Evolutionary conservation across 805 yeast genomes (phyloP).

Genomic region (Pichia kluyveri): DNA sequence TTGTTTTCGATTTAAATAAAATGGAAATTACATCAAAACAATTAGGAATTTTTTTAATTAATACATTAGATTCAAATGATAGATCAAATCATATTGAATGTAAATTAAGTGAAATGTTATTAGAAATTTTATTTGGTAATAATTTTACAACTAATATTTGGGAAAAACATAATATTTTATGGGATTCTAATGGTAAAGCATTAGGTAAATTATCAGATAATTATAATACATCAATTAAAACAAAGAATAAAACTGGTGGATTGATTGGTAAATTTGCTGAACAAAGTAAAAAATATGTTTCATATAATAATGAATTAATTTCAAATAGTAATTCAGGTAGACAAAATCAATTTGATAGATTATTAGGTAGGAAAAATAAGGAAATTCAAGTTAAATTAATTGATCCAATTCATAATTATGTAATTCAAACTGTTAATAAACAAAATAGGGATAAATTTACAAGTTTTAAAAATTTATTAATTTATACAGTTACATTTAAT

Average conservation of each 20-base stretch:
- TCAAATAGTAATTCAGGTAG: constrained; percentile 13
- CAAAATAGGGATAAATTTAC: constrained; percentile 30
- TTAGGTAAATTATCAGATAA: constrained; percentile 32
- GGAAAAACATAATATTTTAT: constrained; percentile 33
- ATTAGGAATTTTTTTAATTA: constrained; percentile 40
- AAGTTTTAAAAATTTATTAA: constrained; percentile 29
- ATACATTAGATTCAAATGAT: constrained; percentile 40
- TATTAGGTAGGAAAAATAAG: constrained; percentile 39
- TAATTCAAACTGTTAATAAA: constrained; percentile 32
- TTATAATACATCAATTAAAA: constrained; percentile 28
- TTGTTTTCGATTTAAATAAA: constrained; percentile 31
- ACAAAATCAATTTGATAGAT: constrained; percentile 30
- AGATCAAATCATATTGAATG: constrained; percentile 42
- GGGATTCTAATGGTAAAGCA: constrained; percentile 38
- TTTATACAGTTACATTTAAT: constrained; percentile 45
- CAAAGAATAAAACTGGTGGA: constrained; percentile 35
- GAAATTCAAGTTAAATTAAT: constrained; percentile 35
- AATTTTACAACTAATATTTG: constrained; percentile 27
- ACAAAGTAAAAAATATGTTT: constrained; percentile 26
- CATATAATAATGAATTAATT: constrained; percentile 9
- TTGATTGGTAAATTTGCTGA: constrained; percentile 35
- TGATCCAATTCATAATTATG: constrained; percentile 49
- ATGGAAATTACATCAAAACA: constrained; percentile 36
- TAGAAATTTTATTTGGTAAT: constrained; percentile 38
- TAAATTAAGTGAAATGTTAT: constrained; percentile 38